Conservation (phyloP, 768 basidiomycete species). For the Baorangia bicolor region DNA sequence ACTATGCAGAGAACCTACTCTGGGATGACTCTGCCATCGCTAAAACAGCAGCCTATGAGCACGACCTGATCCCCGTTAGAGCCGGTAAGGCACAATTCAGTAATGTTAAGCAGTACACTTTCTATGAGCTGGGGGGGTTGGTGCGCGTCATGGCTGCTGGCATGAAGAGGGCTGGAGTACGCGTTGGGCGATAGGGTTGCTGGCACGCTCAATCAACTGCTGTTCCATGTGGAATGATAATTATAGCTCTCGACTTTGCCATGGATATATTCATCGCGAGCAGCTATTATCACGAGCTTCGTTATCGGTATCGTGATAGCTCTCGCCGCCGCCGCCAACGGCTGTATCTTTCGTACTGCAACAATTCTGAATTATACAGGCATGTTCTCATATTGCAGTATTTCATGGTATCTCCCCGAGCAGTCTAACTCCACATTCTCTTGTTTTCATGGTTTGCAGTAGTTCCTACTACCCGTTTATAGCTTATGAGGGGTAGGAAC, state of each 20-base stretch:
- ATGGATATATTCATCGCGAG: neutral
- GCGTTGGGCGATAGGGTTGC: slow-evolving; percentile 66
- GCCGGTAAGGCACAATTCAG: slow-evolving; percentile 17
- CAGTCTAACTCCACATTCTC: slow-evolving; percentile 9
- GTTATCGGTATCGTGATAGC: slow-evolving; percentile 59
- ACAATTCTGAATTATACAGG: too few relatives aligned
- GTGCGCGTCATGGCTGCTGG: slow-evolving; percentile 59
- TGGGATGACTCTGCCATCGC: slow-evolving; percentile 59
- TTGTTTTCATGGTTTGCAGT: slow-evolving; percentile 3
- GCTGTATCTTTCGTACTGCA: neutral
- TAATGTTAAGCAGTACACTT: slow-evolving; percentile 46
- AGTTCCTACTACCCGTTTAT: neutral
- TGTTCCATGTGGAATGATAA: neutral
- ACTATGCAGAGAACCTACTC: slow-evolving; percentile 74
- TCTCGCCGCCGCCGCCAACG: slow-evolving; percentile 54
- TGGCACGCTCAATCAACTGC: slow-evolving; percentile 38
- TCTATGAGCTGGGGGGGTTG: slow-evolving; percentile 50
- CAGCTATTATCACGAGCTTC: slow-evolving; percentile 66
- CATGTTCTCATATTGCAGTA: neutral
- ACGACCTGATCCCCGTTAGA: slow-evolving; percentile 34
- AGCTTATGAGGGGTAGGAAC: neutral
- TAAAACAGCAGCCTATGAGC: slow-evolving; percentile 56
- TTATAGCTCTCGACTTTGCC: neutral
- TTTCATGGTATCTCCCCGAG: slow-evolving; percentile 8
- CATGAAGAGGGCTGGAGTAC: slow-evolving; percentile 54